These are phyloP conservation scores for Phytophthora hibernalis DNA, from an alignment of 352 stramenopile species.

Conservation along the genomic window DNA sequence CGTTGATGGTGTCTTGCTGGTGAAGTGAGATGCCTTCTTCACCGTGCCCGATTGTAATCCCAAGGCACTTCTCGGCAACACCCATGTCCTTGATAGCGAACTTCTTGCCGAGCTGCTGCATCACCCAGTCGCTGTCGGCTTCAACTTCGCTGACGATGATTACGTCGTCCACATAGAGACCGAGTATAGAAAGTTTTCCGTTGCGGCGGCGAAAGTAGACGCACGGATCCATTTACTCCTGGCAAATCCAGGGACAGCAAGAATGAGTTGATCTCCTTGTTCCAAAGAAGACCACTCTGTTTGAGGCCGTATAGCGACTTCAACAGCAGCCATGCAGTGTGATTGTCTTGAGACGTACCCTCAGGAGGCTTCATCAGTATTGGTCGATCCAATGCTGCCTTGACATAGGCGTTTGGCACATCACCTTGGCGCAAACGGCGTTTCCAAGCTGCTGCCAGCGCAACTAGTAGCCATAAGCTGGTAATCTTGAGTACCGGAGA, in stretches of 20 bases:
- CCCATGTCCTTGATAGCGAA: constrained; percentile 18
- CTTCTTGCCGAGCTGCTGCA: neutral
- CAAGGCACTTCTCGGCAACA: neutral
- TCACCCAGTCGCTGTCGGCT: constrained; percentile 1
- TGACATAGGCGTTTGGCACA: too few species aligned
- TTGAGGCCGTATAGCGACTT: too few species aligned
- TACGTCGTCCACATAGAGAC: constrained; percentile 9
- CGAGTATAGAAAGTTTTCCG: neutral
- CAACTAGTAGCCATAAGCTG: too few species aligned
- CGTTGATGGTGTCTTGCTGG: constrained; percentile 1
- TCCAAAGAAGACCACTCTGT: too few species aligned
- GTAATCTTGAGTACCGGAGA: too few species aligned
- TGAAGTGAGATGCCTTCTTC: neutral
- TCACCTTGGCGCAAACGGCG: too few species aligned
- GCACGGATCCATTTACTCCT: neutral
- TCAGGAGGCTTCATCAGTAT: too few species aligned
- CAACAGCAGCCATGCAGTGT: too few species aligned
- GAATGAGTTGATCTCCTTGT: too few species aligned
- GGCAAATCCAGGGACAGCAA: neutral
- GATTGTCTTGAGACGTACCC: too few species aligned
- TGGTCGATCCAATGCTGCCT: too few species aligned
- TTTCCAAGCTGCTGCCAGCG: too few species aligned
- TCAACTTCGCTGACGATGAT: constrained; percentile 1
- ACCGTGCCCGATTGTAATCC: neutral
- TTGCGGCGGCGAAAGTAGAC: neutral